A percentile compares a stretch with the other conserved stretches of the same genome.
Conservation (phyloP, 441 rosid species). For the Pelargonium myrrhifolium region DNA sequence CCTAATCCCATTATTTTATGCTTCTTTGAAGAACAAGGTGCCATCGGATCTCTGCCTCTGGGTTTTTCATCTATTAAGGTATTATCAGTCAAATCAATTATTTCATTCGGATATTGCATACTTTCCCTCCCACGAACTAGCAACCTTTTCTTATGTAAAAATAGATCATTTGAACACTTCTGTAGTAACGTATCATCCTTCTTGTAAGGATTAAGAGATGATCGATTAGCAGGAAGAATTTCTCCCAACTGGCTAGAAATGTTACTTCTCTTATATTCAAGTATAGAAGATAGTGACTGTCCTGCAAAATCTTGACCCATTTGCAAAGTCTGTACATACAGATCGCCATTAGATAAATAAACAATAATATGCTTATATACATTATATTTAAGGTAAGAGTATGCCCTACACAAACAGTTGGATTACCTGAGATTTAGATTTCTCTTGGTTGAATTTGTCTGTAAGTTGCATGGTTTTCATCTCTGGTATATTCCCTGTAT, state of each 20-base stretch:
- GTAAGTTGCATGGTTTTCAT: constrained; percentile 22
- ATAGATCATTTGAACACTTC: constrained; percentile 33
- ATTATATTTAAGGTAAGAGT: constrained; percentile 1
- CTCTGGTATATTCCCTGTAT: constrained; percentile 39
- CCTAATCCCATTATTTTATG: constrained; percentile 37
- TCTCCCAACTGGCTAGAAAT: constrained; percentile 36
- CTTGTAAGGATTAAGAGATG: constrained; percentile 41
- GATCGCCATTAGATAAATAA: constrained; percentile 18
- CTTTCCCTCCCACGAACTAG: constrained; percentile 31
- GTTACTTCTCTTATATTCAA: constrained; percentile 35
- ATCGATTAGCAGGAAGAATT: constrained; percentile 68
- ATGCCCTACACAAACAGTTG: constrained; percentile 10
- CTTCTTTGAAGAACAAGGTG: constrained; percentile 45
- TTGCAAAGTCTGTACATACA: constrained; percentile 26
- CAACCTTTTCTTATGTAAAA: constrained; percentile 31
- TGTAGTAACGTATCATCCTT: constrained; percentile 30
- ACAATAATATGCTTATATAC: constrained; percentile 1
- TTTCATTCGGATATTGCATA: constrained; percentile 29
- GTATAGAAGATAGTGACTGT: constrained; percentile 30
- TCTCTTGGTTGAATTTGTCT: constrained; percentile 24
- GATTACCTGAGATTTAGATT: constrained; percentile 24
- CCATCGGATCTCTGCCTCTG: constrained; percentile 31
- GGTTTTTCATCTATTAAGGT: constrained; percentile 25
- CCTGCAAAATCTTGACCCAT: constrained; percentile 19
- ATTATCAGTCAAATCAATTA: constrained; percentile 30